Percentiles rank a stretch among this genome's conserved stretches.
phyloP scores from a whole-genome alignment of 805 yeast species.

The Zygoascus ofunaensis region DNA sequence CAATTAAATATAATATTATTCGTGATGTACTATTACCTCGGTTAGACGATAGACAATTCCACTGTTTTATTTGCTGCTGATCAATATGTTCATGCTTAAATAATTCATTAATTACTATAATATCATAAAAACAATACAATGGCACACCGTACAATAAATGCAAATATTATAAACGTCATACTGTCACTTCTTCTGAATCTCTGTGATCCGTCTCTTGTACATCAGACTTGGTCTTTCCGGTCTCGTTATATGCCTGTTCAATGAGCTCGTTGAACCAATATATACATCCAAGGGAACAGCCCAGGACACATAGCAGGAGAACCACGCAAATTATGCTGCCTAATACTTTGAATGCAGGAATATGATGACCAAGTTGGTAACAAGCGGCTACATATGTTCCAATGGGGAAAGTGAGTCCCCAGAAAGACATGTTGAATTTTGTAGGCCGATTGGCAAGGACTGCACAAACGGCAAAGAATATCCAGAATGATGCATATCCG shows the following conservation, averaged over 20 bases:
- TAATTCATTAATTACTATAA: too few species aligned
- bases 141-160: too few species aligned
- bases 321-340: constrained; percentile 51
- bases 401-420: constrained; percentile 87
- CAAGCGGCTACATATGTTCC: constrained; percentile 70
- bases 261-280: constrained; percentile 4
- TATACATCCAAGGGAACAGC: constrained; percentile 24
- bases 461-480: constrained; percentile 34
- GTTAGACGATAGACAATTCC: too few species aligned
- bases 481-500: constrained; percentile 53
- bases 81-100: too few species aligned
- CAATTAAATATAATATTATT: too few species aligned
- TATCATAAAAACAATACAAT: too few species aligned
- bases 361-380: constrained; percentile 40
- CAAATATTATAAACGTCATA: too few species aligned
- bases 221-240: too few species aligned
- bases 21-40: too few species aligned
- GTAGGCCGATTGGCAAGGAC: constrained; percentile 29
- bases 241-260: constrained; percentile 11
- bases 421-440: constrained; percentile 46
- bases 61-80: too few species aligned
- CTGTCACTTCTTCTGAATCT: too few species aligned
- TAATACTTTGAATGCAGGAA: constrained; percentile 50
- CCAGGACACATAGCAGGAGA: constrained; percentile 35
- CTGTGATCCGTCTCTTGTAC: too few species aligned